phyloP scores from a whole-genome alignment of 1,284 basidiomycete genomes.

The Neonothopanus nambi region DNA sequence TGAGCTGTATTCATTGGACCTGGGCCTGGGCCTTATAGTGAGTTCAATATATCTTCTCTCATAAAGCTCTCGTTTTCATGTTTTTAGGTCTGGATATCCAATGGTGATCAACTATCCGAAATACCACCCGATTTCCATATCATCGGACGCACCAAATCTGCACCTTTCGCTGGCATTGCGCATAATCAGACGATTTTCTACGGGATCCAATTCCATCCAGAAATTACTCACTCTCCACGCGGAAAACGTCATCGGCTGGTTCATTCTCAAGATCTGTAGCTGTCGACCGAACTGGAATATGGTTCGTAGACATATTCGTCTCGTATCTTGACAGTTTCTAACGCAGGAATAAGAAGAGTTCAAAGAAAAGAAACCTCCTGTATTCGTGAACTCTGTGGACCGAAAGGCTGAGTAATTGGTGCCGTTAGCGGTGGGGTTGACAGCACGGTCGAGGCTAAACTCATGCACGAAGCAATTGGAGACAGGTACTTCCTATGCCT shows the following conservation, averaged over 20 bases:
- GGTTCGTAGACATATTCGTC: constrained; percentile 46
- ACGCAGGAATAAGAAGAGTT: constrained; percentile 79
- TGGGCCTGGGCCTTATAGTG: too few relatives aligned
- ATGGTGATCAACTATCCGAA: constrained; percentile 91
- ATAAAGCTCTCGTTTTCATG: too few relatives aligned
- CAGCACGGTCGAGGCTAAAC: constrained; percentile 96
- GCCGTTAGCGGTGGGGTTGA: constrained; percentile 98
- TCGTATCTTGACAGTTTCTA: not conserved
- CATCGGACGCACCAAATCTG: constrained; percentile 85
- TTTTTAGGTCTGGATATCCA: constrained; percentile 99
- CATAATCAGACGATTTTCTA: constrained; percentile 91
- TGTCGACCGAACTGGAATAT: constrained; percentile 93
- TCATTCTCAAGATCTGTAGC: constrained; percentile 85
- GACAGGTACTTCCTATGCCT: constrained; percentile 63
- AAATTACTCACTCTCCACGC: constrained; percentile 93
- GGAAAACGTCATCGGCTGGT: constrained; percentile 92
- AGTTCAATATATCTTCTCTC: too few relatives aligned
- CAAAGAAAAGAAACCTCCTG: constrained; percentile 94
- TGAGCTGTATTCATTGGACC: too few relatives aligned
- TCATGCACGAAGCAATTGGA: constrained; percentile 99
- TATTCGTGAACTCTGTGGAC: constrained; percentile 94
- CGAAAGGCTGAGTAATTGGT: constrained; percentile 94
- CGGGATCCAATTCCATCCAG: constrained; percentile 99
- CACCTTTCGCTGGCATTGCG: constrained; percentile 93
- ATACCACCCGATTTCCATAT: constrained; percentile 86